A percentile compares a stretch with the other conserved stretches of the same genome.
Conservation (phyloP, 805 yeast species). For the Grigorovia jiainica region DNA sequence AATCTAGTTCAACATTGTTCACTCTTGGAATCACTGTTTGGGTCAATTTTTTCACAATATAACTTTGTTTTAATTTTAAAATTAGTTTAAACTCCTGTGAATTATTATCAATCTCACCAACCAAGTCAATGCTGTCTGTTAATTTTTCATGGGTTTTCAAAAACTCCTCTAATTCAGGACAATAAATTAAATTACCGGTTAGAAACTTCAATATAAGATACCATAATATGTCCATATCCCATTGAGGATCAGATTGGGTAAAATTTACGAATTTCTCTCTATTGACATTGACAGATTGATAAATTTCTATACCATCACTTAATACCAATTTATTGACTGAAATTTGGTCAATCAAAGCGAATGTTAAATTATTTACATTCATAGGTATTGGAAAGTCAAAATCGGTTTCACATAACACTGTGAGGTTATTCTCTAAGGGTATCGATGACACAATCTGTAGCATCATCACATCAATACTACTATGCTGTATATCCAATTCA, state of each 20-base stretch:
- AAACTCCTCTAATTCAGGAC: conserved; percentile 1
- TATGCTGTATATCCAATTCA: no score
- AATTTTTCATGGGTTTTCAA: background rate
- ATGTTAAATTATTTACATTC: background rate
- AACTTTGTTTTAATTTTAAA: background rate
- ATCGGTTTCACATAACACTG: background rate
- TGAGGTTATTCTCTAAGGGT: background rate
- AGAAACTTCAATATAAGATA: conserved; percentile 4
- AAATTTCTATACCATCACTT: conserved; percentile 18
- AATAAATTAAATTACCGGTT: conserved; percentile 11
- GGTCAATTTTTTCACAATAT: conserved; percentile 15
- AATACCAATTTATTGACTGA: conserved; percentile 6
- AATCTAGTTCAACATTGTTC: conserved; percentile 15
- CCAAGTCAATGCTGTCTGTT: background rate
- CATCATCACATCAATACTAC: no score
- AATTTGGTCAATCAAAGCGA: background rate
- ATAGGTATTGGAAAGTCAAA: background rate
- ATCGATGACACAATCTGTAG: background rate
- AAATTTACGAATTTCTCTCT: background rate
- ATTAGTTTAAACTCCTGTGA: background rate
- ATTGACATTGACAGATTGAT: background rate
- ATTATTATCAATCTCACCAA: background rate
- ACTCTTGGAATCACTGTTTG: conserved; percentile 12
- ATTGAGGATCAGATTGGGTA: background rate
- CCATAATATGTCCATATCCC: background rate